Conservation (phyloP, 805 yeast genomes). For the Pichia sporocuriosa region DNA sequence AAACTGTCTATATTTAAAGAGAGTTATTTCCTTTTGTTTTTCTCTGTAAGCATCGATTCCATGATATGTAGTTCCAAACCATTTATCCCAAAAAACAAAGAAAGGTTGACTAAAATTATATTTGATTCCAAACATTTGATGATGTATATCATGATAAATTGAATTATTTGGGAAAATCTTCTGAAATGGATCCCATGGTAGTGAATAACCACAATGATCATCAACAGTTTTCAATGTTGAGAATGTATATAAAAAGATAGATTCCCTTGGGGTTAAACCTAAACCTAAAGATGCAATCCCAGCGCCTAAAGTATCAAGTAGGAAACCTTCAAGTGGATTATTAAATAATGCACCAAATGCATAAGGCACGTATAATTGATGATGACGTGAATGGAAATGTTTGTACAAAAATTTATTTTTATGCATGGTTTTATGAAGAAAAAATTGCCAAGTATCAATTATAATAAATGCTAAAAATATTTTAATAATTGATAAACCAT, state of each 20-base stretch:
- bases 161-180: constrained; percentile 89
- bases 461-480: constrained; percentile 59
- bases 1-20: constrained; percentile 58
- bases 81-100: constrained; percentile 86
- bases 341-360: constrained; percentile 96
- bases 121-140: constrained; percentile 92
- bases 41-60: constrained; percentile 57
- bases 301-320: constrained; percentile 88
- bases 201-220: constrained; percentile 96
- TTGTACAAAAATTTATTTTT: constrained; percentile 66
- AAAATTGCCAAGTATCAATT: constrained; percentile 94
- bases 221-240: constrained; percentile 96
- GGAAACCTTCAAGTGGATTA: constrained; percentile 88
- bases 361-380: constrained; percentile 88
- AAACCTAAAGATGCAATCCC: constrained; percentile 69
- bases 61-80: constrained; percentile 65
- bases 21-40: constrained; percentile 59
- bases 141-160: constrained; percentile 95
- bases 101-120: constrained; percentile 93
- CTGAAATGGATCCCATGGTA: constrained; percentile 91
- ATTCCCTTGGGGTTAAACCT: constrained; percentile 68
- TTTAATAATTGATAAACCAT: constrained; percentile 55
- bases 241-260: constrained; percentile 66
- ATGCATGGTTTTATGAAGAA: constrained; percentile 87
- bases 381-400: constrained; percentile 89